These are phyloP conservation scores for Huntiella savannae DNA, from an alignment of 2,329 filamentous ascomycete species.

Conservation along the genomic window DNA sequence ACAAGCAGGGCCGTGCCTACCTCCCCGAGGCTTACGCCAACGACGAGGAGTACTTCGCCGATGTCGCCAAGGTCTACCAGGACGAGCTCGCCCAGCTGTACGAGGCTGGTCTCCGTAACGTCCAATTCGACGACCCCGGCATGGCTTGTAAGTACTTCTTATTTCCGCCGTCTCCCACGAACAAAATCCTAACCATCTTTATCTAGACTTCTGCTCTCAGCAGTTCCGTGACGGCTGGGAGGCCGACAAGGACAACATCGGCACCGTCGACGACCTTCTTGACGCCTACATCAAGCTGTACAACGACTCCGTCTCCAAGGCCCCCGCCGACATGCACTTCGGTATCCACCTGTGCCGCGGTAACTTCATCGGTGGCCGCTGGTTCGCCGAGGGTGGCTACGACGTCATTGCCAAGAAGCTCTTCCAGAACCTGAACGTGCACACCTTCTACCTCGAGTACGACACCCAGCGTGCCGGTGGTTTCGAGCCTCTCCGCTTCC, in stretches of 20 bases:
- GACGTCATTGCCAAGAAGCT: constrained; percentile 42
- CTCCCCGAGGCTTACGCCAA: constrained; percentile 15
- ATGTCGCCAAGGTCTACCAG: constrained; percentile 47
- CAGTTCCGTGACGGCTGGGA: constrained; percentile 54
- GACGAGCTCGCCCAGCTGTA: constrained; percentile 42
- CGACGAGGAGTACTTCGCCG: constrained; percentile 38
- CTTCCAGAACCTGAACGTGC: constrained; percentile 37
- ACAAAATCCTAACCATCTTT: background rate
- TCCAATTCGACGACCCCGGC: constrained; percentile 50
- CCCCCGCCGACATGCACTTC: constrained; percentile 47
- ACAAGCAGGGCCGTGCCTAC: constrained; percentile 15
- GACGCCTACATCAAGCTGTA: constrained; percentile 54
- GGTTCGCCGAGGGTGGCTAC: constrained; percentile 46
- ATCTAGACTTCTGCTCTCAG: constrained; percentile 51
- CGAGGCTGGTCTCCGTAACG: constrained; percentile 41
- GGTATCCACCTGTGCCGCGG: constrained; percentile 44
- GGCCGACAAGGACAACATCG: constrained; percentile 46
- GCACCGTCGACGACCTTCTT: constrained; percentile 44
- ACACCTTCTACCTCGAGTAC: constrained; percentile 44
- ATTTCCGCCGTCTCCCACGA: background rate
- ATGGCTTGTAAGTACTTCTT: constrained; percentile 36
- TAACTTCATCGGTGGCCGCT: constrained; percentile 43
- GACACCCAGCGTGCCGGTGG: constrained; percentile 40
- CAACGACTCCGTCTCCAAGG: constrained; percentile 45
- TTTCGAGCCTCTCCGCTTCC: constrained; percentile 40